phyloP scores from a whole-genome alignment of 1,284 basidiomycete genomes.

The Exsudoporus floridanus region DNA sequence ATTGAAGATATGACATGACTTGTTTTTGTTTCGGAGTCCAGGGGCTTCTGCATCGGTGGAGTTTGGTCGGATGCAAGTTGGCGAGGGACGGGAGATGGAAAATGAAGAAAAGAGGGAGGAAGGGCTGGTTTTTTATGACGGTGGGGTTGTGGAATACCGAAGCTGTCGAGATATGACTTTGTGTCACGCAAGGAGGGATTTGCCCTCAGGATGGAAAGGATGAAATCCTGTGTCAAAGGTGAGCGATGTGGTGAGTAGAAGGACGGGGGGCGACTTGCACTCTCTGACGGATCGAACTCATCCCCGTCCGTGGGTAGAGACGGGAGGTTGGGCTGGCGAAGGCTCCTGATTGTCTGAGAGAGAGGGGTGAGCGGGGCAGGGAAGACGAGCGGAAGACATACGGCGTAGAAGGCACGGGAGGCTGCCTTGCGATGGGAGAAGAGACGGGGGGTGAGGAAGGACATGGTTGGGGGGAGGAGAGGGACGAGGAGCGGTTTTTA shows the following conservation, averaged over 20 bases:
- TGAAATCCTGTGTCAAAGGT: conserved; percentile 75
- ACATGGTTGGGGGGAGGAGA: not conserved
- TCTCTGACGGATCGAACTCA: conserved; percentile 50
- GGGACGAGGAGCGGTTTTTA: conserved; percentile 11
- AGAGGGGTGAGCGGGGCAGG: conserved; percentile 9
- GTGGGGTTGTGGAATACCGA: conserved; percentile 55
- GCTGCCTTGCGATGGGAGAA: conserved; percentile 37
- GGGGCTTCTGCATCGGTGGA: conserved; percentile 29
- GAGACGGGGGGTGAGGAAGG: conserved; percentile 9
- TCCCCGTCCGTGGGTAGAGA: conserved; percentile 39
- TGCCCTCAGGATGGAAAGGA: conserved; percentile 91
- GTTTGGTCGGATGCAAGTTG: conserved; percentile 12
- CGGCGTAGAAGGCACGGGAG: conserved; percentile 63
- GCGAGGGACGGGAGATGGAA: conserved; percentile 15
- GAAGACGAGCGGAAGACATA: conserved; percentile 31
- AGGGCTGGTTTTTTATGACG: conserved; percentile 28
- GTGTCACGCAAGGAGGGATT: conserved; percentile 93
- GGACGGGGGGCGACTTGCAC: conserved; percentile 39
- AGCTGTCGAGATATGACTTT: conserved; percentile 85
- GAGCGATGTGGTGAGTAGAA: conserved; percentile 5
- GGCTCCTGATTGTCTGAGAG: conserved; percentile 48
- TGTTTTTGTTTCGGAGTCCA: conserved; percentile 24
- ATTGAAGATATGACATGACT: conserved; percentile 76
- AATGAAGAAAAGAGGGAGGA: conserved; percentile 24
- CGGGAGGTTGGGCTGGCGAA: conserved; percentile 36